Base-by-base conservation (phyloP, 2,329 filamentous ascomycete species). In the Phialophora chinensis region DNA sequence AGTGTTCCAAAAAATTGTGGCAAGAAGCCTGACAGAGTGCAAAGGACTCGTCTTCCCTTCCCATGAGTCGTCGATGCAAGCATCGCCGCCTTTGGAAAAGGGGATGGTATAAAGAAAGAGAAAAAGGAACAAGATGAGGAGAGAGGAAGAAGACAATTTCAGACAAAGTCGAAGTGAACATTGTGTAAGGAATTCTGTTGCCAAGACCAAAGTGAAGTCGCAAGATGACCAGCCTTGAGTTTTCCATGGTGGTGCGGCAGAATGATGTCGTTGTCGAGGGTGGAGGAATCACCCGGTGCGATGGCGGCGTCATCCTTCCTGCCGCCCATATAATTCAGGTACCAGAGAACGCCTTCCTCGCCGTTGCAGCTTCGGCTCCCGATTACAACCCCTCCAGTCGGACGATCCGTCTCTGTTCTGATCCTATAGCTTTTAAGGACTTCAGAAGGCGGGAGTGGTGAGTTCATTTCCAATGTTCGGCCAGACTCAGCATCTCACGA, bases 21-120 rank as follows among this genome's bases (percentile, higher is more conserved):
- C 49, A 53, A 53, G 49, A 17, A 29, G 49, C 49, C 20, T 27
- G 27, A 25, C 11, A 53, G 20, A 29, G 49, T 53, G 8, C 27
- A 31, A 31, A 31, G 29, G 53, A 23, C 53, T 25, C 17, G n/a
- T 35, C 25, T 35, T 31, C 56, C 14, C 31, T 58, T 31, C 31
- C 50, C 61, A 17, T 23, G n/a, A 60, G 33, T 35, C 23, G 29
- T 12, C 23, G 29, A 56, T 56, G 53, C 25, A 56, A 42, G 44
- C 44, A 53, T 50, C 29, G 14, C 31, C 29, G 25, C 60, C 27
- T 27, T 14, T 4, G 35, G 52, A 50, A 23, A 53, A 29, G 50
- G 60, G 42, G 50, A 20, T 62, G 60, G n/a, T 56, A 38, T 25
- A n/a, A 38, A 31, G 31, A 56, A 56, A n/a, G 29, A 20, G 20